Base-by-base conservation (phyloP, 805 yeast genomes). In the Ogataea pignaliae region DNA sequence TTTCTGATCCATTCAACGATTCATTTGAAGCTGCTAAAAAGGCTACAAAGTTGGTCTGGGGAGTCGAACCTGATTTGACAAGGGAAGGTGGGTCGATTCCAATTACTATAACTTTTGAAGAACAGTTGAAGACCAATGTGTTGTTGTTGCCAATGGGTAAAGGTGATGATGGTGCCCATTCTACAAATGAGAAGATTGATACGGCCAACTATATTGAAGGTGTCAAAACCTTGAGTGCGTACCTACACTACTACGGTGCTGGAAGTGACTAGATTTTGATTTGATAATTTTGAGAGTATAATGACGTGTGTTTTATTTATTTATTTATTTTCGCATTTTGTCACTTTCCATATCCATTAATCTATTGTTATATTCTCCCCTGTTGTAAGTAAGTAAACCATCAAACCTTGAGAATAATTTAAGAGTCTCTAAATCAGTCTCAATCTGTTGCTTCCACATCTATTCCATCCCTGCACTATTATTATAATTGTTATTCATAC, bases 41-140 rank as follows among this genome's bases (percentile, higher is more conserved):
- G 65, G 99, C 99, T 45, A 93, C 99, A 36, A 83, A 89, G 66
- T 82, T 83, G 42, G 99, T 93, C 29, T 93, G 96, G 90, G 84
- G 87, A 52, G 80, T 91, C 38, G 95, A 88, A 51, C 99, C 99
- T 31, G 99, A 93, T 68, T 79, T 88, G 63, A 95, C 98, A 34
- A 83, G 99, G 73, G 99, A 93, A 72, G 99, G 99, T 60, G 99
- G 99, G 33, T 90, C 97, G 3, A 93, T 93, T 61, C 99, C 99
- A 52, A 90, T 93, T 65, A 91, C 99, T 17, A 69, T 93, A 54
- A 85, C 96, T 31, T 93, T 93, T 69, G 97, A 93, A 72, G 76
- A 89, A 59, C 82, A 81, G 63, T 76, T 93, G 60, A 82, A 86
- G 57, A 86, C 95, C 18, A 83, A 83, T 51, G 98, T 90, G 30